Evolutionary conservation across 1,139 yeast genomes (phyloP).

Genomic region (Saccharomyces hybrid): DNA sequence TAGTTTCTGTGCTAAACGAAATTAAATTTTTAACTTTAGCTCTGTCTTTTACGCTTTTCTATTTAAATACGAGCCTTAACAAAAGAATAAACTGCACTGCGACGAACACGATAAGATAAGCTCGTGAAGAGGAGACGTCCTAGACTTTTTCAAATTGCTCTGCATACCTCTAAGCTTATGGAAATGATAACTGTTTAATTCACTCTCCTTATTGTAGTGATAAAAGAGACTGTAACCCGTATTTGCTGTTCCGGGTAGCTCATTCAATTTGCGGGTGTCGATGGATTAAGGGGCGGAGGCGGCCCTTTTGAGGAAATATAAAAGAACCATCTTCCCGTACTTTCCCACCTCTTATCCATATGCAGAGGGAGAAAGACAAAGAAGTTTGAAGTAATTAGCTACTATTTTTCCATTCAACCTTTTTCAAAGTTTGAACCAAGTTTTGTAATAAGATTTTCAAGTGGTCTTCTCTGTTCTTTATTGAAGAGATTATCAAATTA

Average conservation of each 20-base stretch:
- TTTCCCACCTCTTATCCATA: not conserved
- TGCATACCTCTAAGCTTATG: too few species aligned
- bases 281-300: conserved; percentile 1
- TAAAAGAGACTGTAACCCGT: not conserved
- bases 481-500: not conserved
- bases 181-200: too few species aligned
- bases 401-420: not conserved
- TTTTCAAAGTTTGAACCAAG: not conserved
- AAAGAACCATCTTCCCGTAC: not conserved
- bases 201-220: not conserved
- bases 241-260: not conserved
- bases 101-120: too few species aligned
- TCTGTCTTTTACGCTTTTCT: too few species aligned
- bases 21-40: too few species aligned
- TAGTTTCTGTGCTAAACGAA: too few species aligned
- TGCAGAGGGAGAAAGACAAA: not conserved
- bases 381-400: not conserved
- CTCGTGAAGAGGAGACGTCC: too few species aligned
- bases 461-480: not conserved
- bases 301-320: not conserved
- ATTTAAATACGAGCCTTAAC: too few species aligned
- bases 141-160: too few species aligned
- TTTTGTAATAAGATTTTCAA: not conserved
- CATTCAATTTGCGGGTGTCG: not conserved
- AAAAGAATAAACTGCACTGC: not conserved